Evolutionary conservation across 1,284 basidiomycete genomes (phyloP), one percentile per base, ranked within the genome.

Genomic region (Mycena sp.): DNA sequence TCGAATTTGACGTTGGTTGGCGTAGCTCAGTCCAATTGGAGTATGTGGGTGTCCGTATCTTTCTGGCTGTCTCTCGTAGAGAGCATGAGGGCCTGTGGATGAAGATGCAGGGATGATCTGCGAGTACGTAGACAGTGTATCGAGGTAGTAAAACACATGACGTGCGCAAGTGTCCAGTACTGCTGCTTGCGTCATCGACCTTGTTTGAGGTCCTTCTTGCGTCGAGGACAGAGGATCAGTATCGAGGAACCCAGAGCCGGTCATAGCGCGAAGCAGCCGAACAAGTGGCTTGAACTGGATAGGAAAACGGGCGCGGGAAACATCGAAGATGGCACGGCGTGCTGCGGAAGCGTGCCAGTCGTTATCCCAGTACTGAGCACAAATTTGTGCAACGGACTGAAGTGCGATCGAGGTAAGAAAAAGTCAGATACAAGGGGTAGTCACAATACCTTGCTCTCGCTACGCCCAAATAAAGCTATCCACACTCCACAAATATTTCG

Each of bases 231-330:
- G 77, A 0, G 86, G 82, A 67, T 92, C 90, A 1, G 87, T 87
- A 67, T 91, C 88, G 29, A 88, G 80, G 75, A 89, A 89, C 2
- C 91, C 88, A 0, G 83, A 79, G 2, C 87, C 91, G 2, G 90
- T 88, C 81, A 95, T 87, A 0, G 93, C 83, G 11, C 90, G 87
- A 1, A 94, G 81, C 17, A 96, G 82, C n/a, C 87, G 85, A 37
- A 93, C 73, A 23, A 96, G 82, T 0, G 90, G 89, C 43, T 83
- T 81, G 67, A 90, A 83, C 62, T 93, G 88, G 32, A 95, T 86
- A 3, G 95, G 94, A 74, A 94, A 95, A 7, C 94, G 85, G 12
- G 90, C 85, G 5, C 90, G 84, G 9, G 92, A 87, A 25, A 93
- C 88, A 63, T 95, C 93, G 54, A 96, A 84, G 46, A 95, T 86